These are phyloP conservation scores for Candida ficus DNA, from an alignment of 805 yeast genomes.

Conservation along the genomic window DNA sequence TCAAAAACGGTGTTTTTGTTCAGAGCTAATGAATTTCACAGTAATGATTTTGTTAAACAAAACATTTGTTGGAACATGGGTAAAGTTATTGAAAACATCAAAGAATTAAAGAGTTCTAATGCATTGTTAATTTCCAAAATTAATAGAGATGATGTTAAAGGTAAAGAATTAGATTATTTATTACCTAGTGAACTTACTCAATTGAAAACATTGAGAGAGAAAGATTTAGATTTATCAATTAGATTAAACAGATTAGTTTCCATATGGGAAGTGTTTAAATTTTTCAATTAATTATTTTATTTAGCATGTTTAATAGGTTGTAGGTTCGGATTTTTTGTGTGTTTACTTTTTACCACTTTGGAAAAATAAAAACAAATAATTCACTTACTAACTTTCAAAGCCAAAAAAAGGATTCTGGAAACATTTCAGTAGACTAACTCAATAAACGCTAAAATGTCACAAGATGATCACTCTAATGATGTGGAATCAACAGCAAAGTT, in stretches of 20 bases:
- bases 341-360: neutral
- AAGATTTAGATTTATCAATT: constrained; percentile 50
- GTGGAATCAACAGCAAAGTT: constrained; percentile 10
- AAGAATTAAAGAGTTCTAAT: constrained; percentile 51
- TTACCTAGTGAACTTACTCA: constrained; percentile 73
- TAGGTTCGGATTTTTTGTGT: neutral
- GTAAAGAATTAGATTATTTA: constrained; percentile 69
- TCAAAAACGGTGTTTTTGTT: constrained; percentile 81
- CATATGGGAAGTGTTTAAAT: constrained; percentile 51
- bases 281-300: constrained; percentile 13
- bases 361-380: too few species aligned
- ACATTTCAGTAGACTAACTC: too few species aligned
- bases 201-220: constrained; percentile 51
- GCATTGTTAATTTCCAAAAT: constrained; percentile 70
- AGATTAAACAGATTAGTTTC: constrained; percentile 52
- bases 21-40: constrained; percentile 55
- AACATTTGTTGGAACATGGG: constrained; percentile 43
- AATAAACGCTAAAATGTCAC: too few species aligned
- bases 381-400: too few species aligned
- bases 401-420: too few species aligned
- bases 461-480: too few species aligned
- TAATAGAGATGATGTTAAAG: constrained; percentile 85
- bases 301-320: neutral
- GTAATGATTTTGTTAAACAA: constrained; percentile 42
- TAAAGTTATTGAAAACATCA: constrained; percentile 47